These are phyloP conservation scores for Backusella luteola DNA, from an alignment of 192 early-diverging fungal genomes.

Conservation along the genomic window DNA sequence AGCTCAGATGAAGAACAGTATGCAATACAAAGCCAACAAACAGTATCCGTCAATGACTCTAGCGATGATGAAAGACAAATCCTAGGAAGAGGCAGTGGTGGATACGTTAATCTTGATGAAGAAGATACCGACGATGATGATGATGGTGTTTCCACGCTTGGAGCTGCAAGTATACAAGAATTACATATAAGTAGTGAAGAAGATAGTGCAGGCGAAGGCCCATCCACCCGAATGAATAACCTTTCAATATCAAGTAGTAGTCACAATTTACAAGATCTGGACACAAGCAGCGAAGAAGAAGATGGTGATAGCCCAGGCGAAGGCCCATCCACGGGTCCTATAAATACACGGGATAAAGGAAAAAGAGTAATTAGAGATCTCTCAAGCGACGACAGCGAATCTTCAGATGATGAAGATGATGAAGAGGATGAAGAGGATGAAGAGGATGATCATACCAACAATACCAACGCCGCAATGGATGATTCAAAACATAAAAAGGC, in stretches of 20 bases:
- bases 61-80: not conserved
- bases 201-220: not conserved
- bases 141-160: not conserved
- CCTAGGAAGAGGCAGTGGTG: not conserved
- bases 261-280: not conserved
- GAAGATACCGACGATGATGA: not conserved
- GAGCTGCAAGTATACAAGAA: not conserved
- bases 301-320: not conserved
- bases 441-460: not conserved
- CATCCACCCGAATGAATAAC: not conserved
- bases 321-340: not conserved
- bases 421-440: no score
- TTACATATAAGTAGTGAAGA: not conserved
- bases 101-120: not conserved
- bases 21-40: not conserved
- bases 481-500: not conserved
- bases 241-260: not conserved
- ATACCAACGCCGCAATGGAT: no score
- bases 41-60: not conserved
- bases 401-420: not conserved
- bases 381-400: not conserved
- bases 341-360: not conserved
- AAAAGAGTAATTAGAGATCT: not conserved
- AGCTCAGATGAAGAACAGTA: not conserved
- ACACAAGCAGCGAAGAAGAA: not conserved